Evolutionary conservation across 306 rosid genomes (phyloP), one percentile per base, ranked within the genome.

Genomic region (Mucuna pruriens): DNA sequence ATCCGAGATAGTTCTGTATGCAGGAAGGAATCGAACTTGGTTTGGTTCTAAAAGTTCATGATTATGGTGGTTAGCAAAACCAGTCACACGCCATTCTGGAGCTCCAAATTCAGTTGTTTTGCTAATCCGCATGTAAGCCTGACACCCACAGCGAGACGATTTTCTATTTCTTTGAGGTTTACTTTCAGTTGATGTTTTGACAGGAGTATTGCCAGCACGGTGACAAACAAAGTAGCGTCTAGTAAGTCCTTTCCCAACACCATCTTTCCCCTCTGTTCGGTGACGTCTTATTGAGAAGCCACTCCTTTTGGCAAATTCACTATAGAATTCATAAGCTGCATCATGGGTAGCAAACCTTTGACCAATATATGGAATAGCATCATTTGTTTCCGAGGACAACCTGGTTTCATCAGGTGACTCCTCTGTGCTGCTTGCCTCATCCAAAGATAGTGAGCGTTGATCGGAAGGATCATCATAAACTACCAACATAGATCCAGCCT

Each of bases 21-120:
- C 98, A 40, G 98, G 98, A 87, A 95, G 98, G 73, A 95, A 95
- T 9, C 98, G 97, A 83, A 95, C 98, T 88, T 95, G 98, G 82
- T 90, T 92, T 75, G 98, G 95, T 82, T 95, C 98, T 76, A 95
- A 80, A 36, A 95, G 92, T 52, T 95, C 92, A 70, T 95, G 98
- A 89, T 95, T 95, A 83, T 95, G 98, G 68, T 95, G 90, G 79
- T 95, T 95, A 1, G 92, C 95, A 83, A 92, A 95, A 77, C 98
- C 98, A 39, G 97, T 95, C 54, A 95, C 89, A 15, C 98, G 97
- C 98, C 98, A 95, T 76, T 95, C 98, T 9, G 90, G 88, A 68
- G 90, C 81, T 80, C 97, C 98, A 66, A 89, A 82, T 80, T 95
- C 98, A 2, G 91, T 85, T 38, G 95, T 86, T 83, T 95, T 95